Base-by-base conservation (phyloP, 2,329 filamentous ascomycete species). In the Arachnomyces sp. region DNA sequence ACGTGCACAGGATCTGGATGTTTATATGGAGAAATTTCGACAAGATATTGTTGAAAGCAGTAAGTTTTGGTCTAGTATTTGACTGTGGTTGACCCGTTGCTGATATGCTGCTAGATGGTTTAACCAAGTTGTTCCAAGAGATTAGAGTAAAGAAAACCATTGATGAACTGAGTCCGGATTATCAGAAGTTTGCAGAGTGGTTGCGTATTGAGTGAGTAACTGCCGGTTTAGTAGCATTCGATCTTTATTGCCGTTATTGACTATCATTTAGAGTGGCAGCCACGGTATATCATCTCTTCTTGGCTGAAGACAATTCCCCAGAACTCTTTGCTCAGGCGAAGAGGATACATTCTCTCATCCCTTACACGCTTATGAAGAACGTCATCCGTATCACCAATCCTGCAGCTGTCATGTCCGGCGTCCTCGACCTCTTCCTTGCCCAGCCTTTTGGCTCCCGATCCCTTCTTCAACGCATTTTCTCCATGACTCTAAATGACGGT, bases 171-270 rank as follows among this genome's bases (percentile, higher is more conserved):
- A 94, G 86, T 56, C 82, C 93, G 8, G 89, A 96, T 60, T 96
- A 96, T 62, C 86, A 92, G 56, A 98, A 96, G 61, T 96, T 98
- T 59, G 90, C 90, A 13, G 92, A 98, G 62, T 98, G 92, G 92
- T 71, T 96, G 37, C 82, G 92, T 30, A 98, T 98, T 55, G 92
- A 98, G 67, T 72, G 57, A 38, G 66, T 56, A 4, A 8, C 21
- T 28, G 7, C n/a, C n/a, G n/a, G n/a, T n/a, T n/a, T n/a, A n/a
- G n/a, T n/a, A n/a, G n/a, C n/a, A n/a, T 33, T 32, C n/a, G 18
- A 18, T 21, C 25, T 16, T 17, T 14, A 13, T 9, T 28, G n/a
- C 15, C 18, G 3, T 28, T 18, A 29, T 28, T 9, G 15, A 49
- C 55, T 33, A 51, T 33, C 17, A 28, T 34, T 13, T 38, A 73